Percentiles rank a stretch among this genome's conserved stretches.
Conservation (phyloP, 257 asterid genomes). For the Nemophila menziesii region DNA sequence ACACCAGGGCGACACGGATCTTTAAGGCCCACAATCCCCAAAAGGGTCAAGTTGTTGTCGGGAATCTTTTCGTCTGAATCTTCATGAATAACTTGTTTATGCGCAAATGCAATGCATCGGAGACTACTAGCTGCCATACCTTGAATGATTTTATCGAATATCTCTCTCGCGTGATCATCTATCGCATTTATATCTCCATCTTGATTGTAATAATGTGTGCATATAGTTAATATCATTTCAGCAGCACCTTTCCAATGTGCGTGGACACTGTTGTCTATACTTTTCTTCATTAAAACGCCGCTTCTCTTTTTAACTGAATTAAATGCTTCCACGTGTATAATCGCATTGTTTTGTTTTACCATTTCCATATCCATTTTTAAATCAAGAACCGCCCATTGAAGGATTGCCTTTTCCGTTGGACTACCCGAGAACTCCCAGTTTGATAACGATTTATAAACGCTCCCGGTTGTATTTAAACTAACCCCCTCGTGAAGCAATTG, state of each 20-base stretch:
- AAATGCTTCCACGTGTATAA: conserved; percentile 13
- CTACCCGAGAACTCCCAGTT: neutral
- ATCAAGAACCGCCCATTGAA: neutral
- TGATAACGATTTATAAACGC: neutral
- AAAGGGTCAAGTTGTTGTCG: too few relatives aligned
- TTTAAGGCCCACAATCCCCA: too few relatives aligned
- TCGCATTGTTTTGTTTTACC: neutral
- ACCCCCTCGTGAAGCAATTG: conserved; percentile 19
- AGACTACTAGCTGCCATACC: conserved; percentile 21
- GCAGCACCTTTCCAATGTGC: conserved; percentile 11
- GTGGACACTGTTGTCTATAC: neutral
- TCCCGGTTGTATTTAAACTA: conserved; percentile 20
- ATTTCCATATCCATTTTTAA: conserved; percentile 6
- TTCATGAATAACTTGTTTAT: too few relatives aligned
- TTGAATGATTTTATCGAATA: conserved; percentile 10
- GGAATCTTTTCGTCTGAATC: too few relatives aligned
- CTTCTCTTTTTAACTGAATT: conserved; percentile 14
- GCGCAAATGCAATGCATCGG: conserved; percentile 19
- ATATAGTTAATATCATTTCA: neutral
- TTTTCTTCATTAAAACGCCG: conserved; percentile 7
- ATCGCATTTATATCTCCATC: neutral
- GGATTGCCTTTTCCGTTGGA: conserved; percentile 5
- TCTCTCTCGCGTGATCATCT: neutral
- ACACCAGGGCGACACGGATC: too few relatives aligned
- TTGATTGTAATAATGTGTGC: neutral